Evolutionary conservation across 2,329 filamentous ascomycete genomes (phyloP), one percentile per base, ranked within the genome.

Genomic region (Onygenales sp.): DNA sequence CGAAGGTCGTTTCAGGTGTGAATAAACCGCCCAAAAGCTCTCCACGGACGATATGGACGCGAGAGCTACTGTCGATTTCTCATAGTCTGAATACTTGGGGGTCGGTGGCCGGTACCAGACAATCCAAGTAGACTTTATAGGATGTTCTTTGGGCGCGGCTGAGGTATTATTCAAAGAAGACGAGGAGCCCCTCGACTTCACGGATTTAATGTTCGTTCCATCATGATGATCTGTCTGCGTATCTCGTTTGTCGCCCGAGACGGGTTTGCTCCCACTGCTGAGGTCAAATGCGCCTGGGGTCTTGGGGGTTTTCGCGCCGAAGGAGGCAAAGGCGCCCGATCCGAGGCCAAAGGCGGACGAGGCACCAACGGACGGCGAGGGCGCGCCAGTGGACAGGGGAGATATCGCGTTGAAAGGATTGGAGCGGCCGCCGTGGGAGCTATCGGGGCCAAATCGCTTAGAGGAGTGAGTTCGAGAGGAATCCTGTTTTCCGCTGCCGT

Each of bases 101-200:
- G 94, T 95, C 49, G 93, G 93, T 41, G 93, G 93, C 55, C 93
- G 83, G 73, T 94, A 98, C 90, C 93, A 97, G 69, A 97, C 89
- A 36, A 95, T 85, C 93, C 93, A 98, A 58, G 84, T 85, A 70
- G 89, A 85, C 72, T 87, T 90, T 63, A 97, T 78, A 56, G 81
- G 78, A 66, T 86, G 82, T 54, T 73, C 68, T 43, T 67, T 66
- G 43, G 63, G 58, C 36, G 60, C 61, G 32, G 66, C 62, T 47
- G 38, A 32, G 11, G 66, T 56, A 36, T 62, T 59, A 48, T 66
- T 64, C 43, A 70, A 62, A 38, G 75, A 69, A 42, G 73, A 68
- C 46, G 74, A 67, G 6, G 70, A 66, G 35, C 62, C 66, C 59
- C 73, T 77, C 27, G 72, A 67, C 57, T 66, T 69, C 43, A 67